These are phyloP conservation scores for Biscutella laevigata DNA, from an alignment of 441 rosid species.

Conservation along the genomic window DNA sequence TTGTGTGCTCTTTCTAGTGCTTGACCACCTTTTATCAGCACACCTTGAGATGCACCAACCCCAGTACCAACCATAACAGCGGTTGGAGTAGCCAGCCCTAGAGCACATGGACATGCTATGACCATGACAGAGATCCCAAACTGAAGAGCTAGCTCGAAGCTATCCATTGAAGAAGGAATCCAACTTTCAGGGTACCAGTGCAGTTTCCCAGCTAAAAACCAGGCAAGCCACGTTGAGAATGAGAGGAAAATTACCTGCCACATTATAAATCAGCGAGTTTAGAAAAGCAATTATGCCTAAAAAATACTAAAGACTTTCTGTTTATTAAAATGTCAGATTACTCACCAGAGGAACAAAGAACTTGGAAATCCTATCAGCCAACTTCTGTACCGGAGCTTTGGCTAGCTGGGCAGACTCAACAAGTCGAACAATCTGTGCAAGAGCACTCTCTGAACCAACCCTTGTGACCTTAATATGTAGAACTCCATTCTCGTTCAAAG, in stretches of 20 bases:
- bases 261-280: neutral
- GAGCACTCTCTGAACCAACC: conserved; percentile 90
- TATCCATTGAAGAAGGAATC: conserved; percentile 86
- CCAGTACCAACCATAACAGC: conserved; percentile 99
- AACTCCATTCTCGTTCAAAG: conserved; percentile 81
- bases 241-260: conserved; percentile 66
- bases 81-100: conserved; percentile 92
- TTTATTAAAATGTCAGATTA: neutral
- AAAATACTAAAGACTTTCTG: neutral
- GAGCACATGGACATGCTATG: conserved; percentile 94
- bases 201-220: conserved; percentile 74
- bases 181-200: conserved; percentile 71
- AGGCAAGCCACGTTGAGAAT: conserved; percentile 78
- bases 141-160: conserved; percentile 86
- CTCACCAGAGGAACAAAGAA: conserved; percentile 79
- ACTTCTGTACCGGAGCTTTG: conserved; percentile 93
- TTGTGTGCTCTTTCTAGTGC: conserved; percentile 79
- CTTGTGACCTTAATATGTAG: conserved; percentile 64
- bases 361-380: conserved; percentile 83
- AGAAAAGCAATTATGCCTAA: neutral
- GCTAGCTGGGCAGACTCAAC: conserved; percentile 94
- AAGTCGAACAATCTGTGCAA: conserved; percentile 83
- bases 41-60: conserved; percentile 92
- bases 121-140: conserved; percentile 96
- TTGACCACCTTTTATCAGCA: conserved; percentile 87